Percentiles rank a stretch among this genome's conserved stretches.
Conservation (phyloP, 1,139 yeast species). For the Yamadazyma pseudoaaseri region DNA sequence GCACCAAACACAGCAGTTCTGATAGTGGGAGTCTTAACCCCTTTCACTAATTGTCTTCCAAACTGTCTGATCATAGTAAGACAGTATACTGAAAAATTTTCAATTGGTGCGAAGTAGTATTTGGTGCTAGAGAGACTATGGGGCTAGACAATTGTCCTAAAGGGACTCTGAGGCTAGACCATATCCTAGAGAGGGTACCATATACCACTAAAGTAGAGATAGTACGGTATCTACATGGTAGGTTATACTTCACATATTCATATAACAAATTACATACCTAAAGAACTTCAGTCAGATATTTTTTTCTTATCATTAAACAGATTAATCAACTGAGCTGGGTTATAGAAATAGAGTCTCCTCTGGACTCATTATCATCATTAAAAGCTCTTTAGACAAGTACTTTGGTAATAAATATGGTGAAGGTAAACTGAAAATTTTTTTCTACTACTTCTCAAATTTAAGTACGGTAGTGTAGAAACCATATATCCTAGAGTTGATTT, state of each 20-base stretch:
- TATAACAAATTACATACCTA: constrained; percentile 13
- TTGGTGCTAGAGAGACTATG: too few relatives aligned
- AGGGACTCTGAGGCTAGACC: too few relatives aligned
- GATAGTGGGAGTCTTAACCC: background rate
- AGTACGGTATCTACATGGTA: too few relatives aligned
- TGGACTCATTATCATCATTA: constrained; percentile 46
- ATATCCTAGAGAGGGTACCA: too few relatives aligned
- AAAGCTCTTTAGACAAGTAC: constrained; percentile 16
- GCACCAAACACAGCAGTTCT: constrained; percentile 1
- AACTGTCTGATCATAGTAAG: constrained; percentile 3
- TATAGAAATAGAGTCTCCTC: constrained; percentile 37
- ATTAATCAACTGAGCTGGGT: constrained; percentile 56
- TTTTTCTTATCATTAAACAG: constrained; percentile 49
- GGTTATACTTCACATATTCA: too few relatives aligned
- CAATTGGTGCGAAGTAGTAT: too few relatives aligned
- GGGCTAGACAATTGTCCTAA: too few relatives aligned
- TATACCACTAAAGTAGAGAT: too few relatives aligned
- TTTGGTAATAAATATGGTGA: constrained; percentile 5
- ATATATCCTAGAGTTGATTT: too few relatives aligned
- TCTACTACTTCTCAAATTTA: too few relatives aligned
- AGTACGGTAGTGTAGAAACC: too few relatives aligned
- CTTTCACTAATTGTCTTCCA: constrained; percentile 1
- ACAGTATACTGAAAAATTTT: constrained; percentile 5
- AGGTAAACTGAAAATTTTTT: constrained; percentile 1
- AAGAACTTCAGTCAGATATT: constrained; percentile 31